Conservation (phyloP, 1,284 basidiomycete genomes). For the Cystobasidium slooffiae region DNA sequence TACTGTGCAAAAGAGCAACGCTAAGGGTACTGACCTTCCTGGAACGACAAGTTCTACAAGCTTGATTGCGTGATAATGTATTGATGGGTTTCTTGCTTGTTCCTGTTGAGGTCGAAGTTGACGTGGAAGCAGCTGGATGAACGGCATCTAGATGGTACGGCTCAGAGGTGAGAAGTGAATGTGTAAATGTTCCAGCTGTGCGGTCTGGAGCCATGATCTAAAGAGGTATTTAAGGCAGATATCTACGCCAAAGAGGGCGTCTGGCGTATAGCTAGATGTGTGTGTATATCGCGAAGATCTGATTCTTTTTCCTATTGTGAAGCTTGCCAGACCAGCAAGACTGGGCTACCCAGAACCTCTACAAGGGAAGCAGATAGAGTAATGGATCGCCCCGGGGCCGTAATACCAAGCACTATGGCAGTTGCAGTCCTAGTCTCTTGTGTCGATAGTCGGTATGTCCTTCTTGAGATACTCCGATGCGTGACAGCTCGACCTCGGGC, state of each 20-base stretch:
- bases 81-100: slow-evolving; percentile 15
- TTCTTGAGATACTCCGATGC: too few species aligned
- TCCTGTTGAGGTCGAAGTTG: neutral
- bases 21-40: slow-evolving; percentile 22
- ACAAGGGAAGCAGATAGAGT: too few species aligned
- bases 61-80: slow-evolving; percentile 31
- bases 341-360: too few species aligned
- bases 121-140: neutral
- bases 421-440: too few species aligned
- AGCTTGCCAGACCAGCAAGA: too few species aligned
- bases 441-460: too few species aligned
- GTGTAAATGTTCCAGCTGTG: slow-evolving; percentile 5
- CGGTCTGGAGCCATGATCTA: slow-evolving; percentile 10
- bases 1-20: neutral
- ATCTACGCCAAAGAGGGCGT: neutral
- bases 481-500: too few species aligned
- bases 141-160: slow-evolving; percentile 5
- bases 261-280: too few species aligned
- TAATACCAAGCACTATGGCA: too few species aligned
- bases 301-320: too few species aligned
- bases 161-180: neutral
- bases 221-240: neutral
- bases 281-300: too few species aligned
- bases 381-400: too few species aligned
- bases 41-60: slow-evolving; percentile 39